Evolutionary conservation across 805 yeast species (phyloP).

Genomic region (Candida sonorensis): DNA sequence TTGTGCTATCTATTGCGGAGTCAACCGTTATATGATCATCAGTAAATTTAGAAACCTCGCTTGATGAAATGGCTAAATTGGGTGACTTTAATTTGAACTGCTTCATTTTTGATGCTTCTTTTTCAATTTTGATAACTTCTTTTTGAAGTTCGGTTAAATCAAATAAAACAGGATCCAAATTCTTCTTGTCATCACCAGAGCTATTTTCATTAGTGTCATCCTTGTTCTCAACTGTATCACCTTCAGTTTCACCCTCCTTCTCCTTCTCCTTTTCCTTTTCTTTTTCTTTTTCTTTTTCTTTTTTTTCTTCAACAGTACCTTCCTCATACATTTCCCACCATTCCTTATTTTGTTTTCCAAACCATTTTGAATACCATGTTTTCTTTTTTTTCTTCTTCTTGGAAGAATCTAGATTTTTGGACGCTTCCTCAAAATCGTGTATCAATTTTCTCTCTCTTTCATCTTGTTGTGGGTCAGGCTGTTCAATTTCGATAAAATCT

Average conservation of each 20-base stretch:
- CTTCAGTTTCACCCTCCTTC: not conserved
- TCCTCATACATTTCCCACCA: slow-evolving; percentile 54
- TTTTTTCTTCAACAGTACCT: slow-evolving; percentile 26
- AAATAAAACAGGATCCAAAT: slow-evolving; percentile 27
- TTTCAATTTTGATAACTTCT: slow-evolving; percentile 40
- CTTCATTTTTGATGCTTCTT: slow-evolving; percentile 22
- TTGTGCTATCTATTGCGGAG: too few species aligned
- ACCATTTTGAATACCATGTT: slow-evolving; percentile 36
- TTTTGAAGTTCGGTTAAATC: slow-evolving; percentile 37
- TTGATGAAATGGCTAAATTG: slow-evolving; percentile 8
- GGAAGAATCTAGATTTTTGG: slow-evolving; percentile 40
- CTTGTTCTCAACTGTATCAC: slow-evolving; percentile 9
- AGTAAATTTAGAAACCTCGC: too few species aligned
- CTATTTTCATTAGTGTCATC: too few species aligned
- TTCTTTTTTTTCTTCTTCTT: slow-evolving; percentile 31
- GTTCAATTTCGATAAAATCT: slow-evolving; percentile 92
- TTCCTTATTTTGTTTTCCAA: slow-evolving; percentile 41
- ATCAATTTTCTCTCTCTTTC: slow-evolving; percentile 80
- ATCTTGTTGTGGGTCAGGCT: slow-evolving; percentile 83
- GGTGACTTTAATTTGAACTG: slow-evolving; percentile 13
- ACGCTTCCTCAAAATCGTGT: slow-evolving; percentile 80
- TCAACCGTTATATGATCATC: too few species aligned
- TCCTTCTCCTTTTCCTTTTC: slow-evolving; percentile 8
- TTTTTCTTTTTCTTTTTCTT: slow-evolving; percentile 13
- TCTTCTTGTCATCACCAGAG: not conserved